Evolutionary conservation across 2,329 filamentous ascomycete species (phyloP).

Genomic region (Fusarium temperatum): DNA sequence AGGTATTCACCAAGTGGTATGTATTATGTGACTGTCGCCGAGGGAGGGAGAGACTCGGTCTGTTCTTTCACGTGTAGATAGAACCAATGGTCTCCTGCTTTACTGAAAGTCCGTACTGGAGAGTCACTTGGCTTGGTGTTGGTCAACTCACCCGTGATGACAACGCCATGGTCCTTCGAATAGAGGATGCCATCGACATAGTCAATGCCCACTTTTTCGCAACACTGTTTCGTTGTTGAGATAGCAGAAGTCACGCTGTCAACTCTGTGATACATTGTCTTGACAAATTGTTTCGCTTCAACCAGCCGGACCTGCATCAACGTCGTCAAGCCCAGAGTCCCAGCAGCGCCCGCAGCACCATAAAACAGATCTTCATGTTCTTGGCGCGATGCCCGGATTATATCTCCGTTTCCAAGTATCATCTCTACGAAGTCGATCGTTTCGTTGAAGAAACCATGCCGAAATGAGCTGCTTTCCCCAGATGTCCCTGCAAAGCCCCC

Average conservation of each 20-base stretch:
- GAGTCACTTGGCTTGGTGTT: constrained; percentile 2
- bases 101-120: constrained; percentile 55
- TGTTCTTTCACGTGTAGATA: constrained; percentile 66
- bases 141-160: constrained; percentile 62
- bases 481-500: constrained; percentile 73
- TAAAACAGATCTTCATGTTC: constrained; percentile 65
- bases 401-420: constrained; percentile 65
- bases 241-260: constrained; percentile 51
- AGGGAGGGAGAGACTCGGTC: neutral
- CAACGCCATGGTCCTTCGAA: constrained; percentile 57
- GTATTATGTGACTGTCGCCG: constrained; percentile 23
- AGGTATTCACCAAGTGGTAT: constrained; percentile 58
- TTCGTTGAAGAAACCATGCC: constrained; percentile 71
- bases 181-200: constrained; percentile 70
- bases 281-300: constrained; percentile 62
- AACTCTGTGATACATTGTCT: constrained; percentile 62
- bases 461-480: constrained; percentile 73
- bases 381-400: constrained; percentile 57
- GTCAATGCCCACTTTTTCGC: constrained; percentile 45
- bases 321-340: constrained; percentile 69
- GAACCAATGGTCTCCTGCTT: constrained; percentile 69
- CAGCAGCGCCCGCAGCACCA: constrained; percentile 67
- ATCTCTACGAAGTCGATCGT: constrained; percentile 71
- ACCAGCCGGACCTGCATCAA: constrained; percentile 66
- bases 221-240: constrained; percentile 46